These are phyloP conservation scores for Solanum pinnatisectum DNA, from an alignment of 257 asterid species.

Conservation along the genomic window DNA sequence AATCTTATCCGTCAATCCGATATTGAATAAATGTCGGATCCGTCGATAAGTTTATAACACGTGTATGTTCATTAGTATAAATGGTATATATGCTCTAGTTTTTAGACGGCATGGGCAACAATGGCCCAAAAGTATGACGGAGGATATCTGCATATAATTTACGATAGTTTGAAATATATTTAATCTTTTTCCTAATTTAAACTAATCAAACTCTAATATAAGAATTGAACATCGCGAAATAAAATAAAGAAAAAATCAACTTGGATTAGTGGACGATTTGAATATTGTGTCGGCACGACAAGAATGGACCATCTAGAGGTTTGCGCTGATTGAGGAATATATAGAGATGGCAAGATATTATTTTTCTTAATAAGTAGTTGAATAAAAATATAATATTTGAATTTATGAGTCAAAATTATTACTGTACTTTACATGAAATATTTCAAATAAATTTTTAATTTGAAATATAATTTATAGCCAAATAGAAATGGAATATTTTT, in stretches of 20 bases:
- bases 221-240: no score
- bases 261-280: neutral
- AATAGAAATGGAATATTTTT: neutral
- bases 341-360: neutral
- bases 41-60: no score
- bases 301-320: neutral
- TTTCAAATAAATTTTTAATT: neutral
- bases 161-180: no score
- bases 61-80: no score
- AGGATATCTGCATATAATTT: no score
- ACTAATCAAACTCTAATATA: no score
- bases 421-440: neutral
- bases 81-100: no score
- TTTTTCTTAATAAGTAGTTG: neutral
- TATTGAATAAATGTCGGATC: no score
- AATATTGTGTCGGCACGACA: neutral
- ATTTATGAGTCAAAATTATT: neutral
- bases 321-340: neutral
- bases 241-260: neutral
- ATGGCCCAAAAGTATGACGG: no score
- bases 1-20: no score
- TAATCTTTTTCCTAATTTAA: no score
- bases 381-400: neutral
- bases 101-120: no score
- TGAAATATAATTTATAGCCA: neutral